A percentile compares a stretch with the other conserved stretches of the same genome.
Evolutionary conservation across 2,329 filamentous ascomycete genomes (phyloP).

Genomic region (Colletotrichum noveboracense): DNA sequence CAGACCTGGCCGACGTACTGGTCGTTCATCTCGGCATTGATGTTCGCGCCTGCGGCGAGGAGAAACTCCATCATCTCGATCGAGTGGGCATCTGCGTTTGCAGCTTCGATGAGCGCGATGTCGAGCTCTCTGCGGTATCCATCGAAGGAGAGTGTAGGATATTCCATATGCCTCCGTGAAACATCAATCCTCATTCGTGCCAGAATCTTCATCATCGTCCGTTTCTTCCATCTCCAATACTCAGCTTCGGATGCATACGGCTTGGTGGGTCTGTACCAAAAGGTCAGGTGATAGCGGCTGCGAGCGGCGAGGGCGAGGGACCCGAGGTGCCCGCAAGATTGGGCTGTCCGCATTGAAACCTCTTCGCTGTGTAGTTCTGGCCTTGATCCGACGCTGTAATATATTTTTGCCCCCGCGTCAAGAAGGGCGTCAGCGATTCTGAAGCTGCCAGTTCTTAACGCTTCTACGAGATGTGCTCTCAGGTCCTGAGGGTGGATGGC

Average conservation of each 20-base stretch:
- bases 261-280: neutral
- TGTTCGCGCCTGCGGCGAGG: neutral
- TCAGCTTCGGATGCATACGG: neutral
- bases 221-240: neutral
- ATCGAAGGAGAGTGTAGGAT: neutral
- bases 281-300: neutral
- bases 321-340: neutral
- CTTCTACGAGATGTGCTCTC: neutral
- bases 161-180: neutral
- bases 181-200: neutral
- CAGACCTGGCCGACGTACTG: neutral
- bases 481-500: neutral
- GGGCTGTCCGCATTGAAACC: too few species aligned
- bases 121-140: neutral
- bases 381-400: neutral
- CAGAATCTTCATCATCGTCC: neutral
- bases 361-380: rapidly evolving
- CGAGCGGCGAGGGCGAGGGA: neutral
- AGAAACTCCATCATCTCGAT: neutral
- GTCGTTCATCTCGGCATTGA: neutral
- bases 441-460: neutral
- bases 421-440: neutral
- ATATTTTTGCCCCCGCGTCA: neutral
- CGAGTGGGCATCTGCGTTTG: neutral
- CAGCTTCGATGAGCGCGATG: neutral